Percentiles rank a stretch among this genome's conserved stretches.
These are phyloP conservation scores for Suhomyces bolitotheri DNA, from an alignment of 1,139 yeast species.

Conservation along the genomic window DNA sequence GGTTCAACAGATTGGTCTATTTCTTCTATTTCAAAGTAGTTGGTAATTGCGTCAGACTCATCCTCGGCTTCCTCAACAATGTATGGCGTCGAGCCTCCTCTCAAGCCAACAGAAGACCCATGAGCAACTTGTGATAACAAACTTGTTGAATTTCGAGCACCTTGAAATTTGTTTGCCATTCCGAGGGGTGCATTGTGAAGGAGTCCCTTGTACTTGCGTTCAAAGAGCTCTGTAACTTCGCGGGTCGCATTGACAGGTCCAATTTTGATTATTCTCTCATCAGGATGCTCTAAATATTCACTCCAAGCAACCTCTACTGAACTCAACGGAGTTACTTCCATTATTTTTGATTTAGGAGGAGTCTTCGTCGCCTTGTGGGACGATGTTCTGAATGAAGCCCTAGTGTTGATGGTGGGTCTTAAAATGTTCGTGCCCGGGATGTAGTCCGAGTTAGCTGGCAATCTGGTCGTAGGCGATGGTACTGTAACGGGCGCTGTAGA, in stretches of 20 bases:
- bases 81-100: constrained; percentile 21
- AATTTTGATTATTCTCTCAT: constrained; percentile 69
- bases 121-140: constrained; percentile 58
- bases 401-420: constrained; percentile 50
- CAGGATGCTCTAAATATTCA: constrained; percentile 53
- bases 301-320: constrained; percentile 72
- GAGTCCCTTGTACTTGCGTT: constrained; percentile 56
- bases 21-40: constrained; percentile 28
- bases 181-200: constrained; percentile 64
- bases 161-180: constrained; percentile 26
- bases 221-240: constrained; percentile 49
- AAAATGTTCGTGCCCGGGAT: constrained; percentile 62
- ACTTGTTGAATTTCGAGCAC: constrained; percentile 15
- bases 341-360: constrained; percentile 27
- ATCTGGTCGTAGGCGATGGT: not conserved
- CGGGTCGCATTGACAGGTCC: constrained; percentile 51
- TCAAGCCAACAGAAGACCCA: constrained; percentile 39
- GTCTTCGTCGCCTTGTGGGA: constrained; percentile 12
- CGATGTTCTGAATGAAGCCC: constrained; percentile 32
- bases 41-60: constrained; percentile 35
- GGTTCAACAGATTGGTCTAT: constrained; percentile 13
- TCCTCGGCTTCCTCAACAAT: constrained; percentile 17
- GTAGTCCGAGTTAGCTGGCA: constrained; percentile 25
- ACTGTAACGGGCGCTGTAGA: not conserved
- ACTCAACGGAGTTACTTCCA: constrained; percentile 57